Evolutionary conservation across 2,329 filamentous ascomycete genomes (phyloP), one percentile per base, ranked within the genome.

Genomic region (Mycosphaerella arachidis): DNA sequence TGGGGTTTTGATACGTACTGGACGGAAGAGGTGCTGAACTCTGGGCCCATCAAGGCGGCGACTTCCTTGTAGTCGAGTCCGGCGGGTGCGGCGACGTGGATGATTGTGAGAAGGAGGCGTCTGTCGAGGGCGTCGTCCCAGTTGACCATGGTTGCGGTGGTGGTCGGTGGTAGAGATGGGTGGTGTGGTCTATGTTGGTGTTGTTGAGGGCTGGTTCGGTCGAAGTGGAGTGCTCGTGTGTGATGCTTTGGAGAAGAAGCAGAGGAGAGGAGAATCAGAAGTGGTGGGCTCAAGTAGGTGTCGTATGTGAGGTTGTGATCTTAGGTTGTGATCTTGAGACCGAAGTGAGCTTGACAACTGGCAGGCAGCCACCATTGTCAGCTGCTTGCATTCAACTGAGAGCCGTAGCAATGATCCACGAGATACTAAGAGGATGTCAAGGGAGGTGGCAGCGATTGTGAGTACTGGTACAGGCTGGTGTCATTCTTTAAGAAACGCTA

Each of bases 111-210:
- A 13, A 62, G 37, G 30, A 62, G 40, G 27, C 55, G 37, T 45
- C 48, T 52, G 31, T 62, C 60, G 33, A 30, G 12, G 13, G 53
- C 31, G 53, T 62, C 56, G 48, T 58, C 48, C 60, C 60, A 62
- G 16, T 53, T 51, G 33, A 53, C 48, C 35, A 53, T 61, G 35
- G 1, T 55, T 40, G 35, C 54, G 10, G 45, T 31, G 31, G 30
- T 33, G 7, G 37, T 54, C 18, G 29, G 48, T 43, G 40, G 40
- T 43, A 43, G 40, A 18, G 40, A n/a, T n/a, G 13, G n/a, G 35
- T 10, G 20, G 45, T 51, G 12, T 56, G 45, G 20, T 51, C 40
- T 37, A 37, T 7, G 40, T 18, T 4, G 40, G 4, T n/a, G 40
- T 18, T 1, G 1, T 43, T 43, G 40, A 4, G 8, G 7, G 40